phyloP scores from a whole-genome alignment of 2,329 filamentous ascomycete genomes.

The Hypoxylon sp. region DNA sequence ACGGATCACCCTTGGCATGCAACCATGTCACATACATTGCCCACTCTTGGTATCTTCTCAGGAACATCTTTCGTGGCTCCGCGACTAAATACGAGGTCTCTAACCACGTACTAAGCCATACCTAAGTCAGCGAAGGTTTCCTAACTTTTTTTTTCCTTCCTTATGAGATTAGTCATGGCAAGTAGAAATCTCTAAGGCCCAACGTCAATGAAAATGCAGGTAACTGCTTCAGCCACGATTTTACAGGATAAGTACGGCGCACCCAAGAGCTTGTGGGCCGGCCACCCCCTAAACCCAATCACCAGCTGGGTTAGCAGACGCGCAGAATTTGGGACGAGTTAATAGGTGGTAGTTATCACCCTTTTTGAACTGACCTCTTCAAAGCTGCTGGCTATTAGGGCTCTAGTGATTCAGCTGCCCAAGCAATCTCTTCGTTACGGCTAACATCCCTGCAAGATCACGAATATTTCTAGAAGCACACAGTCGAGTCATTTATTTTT shows the following conservation, averaged over 20 bases:
- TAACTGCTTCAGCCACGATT: background rate
- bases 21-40: constrained; percentile 2
- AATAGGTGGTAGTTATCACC: background rate
- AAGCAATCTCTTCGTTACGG: background rate
- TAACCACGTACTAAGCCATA: background rate
- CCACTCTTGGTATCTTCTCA: constrained; percentile 6
- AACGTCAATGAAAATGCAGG: background rate
- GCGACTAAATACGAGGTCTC: background rate
- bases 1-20: constrained; percentile 21
- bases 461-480: background rate
- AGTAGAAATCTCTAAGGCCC: background rate
- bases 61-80: background rate
- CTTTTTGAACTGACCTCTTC: background rate
- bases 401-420: constrained; percentile 7
- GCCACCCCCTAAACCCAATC: background rate
- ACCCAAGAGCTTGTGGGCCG: background rate
- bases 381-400: background rate
- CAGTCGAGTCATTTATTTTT: constrained; percentile 6
- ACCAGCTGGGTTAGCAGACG: background rate
- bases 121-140: background rate
- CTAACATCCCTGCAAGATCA: constrained; percentile 1
- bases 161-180: background rate
- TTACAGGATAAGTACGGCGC: background rate
- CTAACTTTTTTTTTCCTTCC: background rate
- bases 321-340: background rate